These are phyloP conservation scores for Cryomyces minteri DNA, from an alignment of 495 filamentous ascomycete genomes.

Conservation along the genomic window DNA sequence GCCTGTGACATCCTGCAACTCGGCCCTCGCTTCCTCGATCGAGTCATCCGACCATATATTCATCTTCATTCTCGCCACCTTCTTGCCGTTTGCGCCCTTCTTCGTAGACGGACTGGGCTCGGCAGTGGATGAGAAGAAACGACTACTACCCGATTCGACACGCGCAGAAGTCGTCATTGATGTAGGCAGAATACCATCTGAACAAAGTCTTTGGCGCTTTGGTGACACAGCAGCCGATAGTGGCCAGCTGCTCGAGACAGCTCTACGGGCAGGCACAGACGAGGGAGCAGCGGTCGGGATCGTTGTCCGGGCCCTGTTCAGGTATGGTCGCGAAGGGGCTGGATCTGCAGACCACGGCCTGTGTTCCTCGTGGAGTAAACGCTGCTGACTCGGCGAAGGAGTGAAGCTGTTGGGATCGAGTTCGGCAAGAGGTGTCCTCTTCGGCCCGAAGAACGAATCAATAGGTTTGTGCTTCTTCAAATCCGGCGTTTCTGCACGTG, in stretches of 20 bases:
- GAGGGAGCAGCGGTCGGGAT: constrained; percentile 2
- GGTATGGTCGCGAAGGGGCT: constrained; percentile 19
- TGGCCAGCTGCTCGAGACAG: background rate
- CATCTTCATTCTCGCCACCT: constrained; percentile 29
- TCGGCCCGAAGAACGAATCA: constrained; percentile 58
- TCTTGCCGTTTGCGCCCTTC: constrained; percentile 26
- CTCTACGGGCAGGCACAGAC: constrained; percentile 9
- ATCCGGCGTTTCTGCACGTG: constrained; percentile 17
- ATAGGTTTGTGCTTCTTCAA: constrained; percentile 50
- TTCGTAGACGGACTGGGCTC: constrained; percentile 33
- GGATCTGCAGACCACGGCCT: constrained; percentile 29
- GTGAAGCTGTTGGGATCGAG: constrained; percentile 74
- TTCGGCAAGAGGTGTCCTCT: constrained; percentile 63
- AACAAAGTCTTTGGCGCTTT: constrained; percentile 46
- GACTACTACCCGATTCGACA: constrained; percentile 28
- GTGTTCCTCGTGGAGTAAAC: constrained; percentile 33
- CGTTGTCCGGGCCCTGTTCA: constrained; percentile 10
- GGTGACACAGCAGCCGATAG: constrained; percentile 28
- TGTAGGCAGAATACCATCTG: constrained; percentile 25
- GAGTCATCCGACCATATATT: constrained; percentile 52
- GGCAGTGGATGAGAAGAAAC: constrained; percentile 31
- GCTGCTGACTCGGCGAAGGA: constrained; percentile 48
- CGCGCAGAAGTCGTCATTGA: constrained; percentile 12
- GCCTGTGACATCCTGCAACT: constrained; percentile 24
- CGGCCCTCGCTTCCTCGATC: constrained; percentile 40